Conservation (phyloP, 2,329 filamentous ascomycete genomes). For the Thelonectria blattea region DNA sequence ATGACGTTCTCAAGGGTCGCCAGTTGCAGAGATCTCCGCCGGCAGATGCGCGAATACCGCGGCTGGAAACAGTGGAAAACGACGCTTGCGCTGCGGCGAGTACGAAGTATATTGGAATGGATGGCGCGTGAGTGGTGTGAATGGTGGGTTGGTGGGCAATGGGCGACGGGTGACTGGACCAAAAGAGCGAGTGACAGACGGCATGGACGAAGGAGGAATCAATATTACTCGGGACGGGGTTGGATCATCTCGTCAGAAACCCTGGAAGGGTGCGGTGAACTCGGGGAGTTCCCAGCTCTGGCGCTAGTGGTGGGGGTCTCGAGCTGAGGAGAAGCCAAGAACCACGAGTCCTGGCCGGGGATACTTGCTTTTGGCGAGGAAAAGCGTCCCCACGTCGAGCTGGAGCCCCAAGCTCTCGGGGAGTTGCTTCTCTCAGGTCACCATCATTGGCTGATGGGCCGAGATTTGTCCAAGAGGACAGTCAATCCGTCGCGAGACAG, state of each 20-base stretch:
- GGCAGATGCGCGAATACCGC: constrained; percentile 28
- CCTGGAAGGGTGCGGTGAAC: neutral
- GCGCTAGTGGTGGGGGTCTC: constrained; percentile 1
- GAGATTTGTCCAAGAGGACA: constrained; percentile 24
- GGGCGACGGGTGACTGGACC: neutral
- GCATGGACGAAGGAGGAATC: constrained; percentile 1
- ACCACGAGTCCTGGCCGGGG: constrained; percentile 23
- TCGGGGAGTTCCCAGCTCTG: constrained; percentile 17
- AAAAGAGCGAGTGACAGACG: constrained; percentile 9
- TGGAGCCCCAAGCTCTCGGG: constrained; percentile 32
- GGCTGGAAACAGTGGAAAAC: too few species aligned
- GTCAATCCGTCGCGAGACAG: constrained; percentile 17
- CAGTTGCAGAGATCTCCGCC: constrained; percentile 35
- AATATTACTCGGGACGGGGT: constrained; percentile 9
- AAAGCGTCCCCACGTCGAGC: constrained; percentile 13
- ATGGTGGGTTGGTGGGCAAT: constrained; percentile 6
- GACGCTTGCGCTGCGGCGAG: too few species aligned
- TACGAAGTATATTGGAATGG: constrained; percentile 7
- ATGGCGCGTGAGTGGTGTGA: constrained; percentile 18
- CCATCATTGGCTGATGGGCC: constrained; percentile 23
- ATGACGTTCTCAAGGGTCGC: constrained; percentile 29
- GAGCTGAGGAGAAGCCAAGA: constrained; percentile 26
- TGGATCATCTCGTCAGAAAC: constrained; percentile 1
- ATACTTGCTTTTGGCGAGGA: constrained; percentile 29
- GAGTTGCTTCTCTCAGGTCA: constrained; percentile 29